These are phyloP conservation scores for Phylloporus rhodoxanthus DNA, from an alignment of 768 basidiomycete species.

Conservation along the genomic window DNA sequence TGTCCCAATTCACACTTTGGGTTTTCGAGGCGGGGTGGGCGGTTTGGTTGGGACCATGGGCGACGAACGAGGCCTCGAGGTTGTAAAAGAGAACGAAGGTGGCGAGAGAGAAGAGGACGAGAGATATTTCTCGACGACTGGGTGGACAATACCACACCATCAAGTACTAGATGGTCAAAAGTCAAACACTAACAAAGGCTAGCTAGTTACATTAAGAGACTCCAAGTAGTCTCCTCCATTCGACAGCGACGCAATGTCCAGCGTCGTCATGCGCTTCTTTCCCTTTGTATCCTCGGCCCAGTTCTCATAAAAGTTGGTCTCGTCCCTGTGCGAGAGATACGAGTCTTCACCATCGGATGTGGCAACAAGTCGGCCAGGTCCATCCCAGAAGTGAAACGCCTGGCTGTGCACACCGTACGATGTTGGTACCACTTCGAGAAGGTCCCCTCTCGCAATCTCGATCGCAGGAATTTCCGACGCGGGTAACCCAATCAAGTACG, in stretches of 20 bases:
- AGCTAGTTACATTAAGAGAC: neutral
- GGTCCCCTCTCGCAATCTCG: slow-evolving; percentile 91
- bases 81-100: slow-evolving; percentile 71
- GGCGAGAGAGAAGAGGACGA: slow-evolving; percentile 60
- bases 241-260: slow-evolving; percentile 28
- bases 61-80: slow-evolving; percentile 56
- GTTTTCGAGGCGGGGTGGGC: slow-evolving; percentile 16
- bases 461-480: slow-evolving; percentile 97
- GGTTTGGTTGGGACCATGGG: slow-evolving; percentile 42
- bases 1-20: slow-evolving; percentile 49
- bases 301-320: slow-evolving; percentile 83
- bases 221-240: slow-evolving; percentile 7
- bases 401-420: slow-evolving; percentile 87
- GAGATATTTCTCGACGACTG: slow-evolving; percentile 65
- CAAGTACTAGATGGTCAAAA: neutral
- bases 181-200: neutral
- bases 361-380: slow-evolving; percentile 58
- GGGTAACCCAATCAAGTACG: slow-evolving; percentile 89
- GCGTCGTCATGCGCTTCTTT: slow-evolving; percentile 39
- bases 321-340: slow-evolving; percentile 43
- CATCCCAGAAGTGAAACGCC: slow-evolving; percentile 91
- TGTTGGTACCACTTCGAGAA: slow-evolving; percentile 88
- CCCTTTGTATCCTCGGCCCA: slow-evolving; percentile 73
- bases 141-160: slow-evolving; percentile 66
- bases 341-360: slow-evolving; percentile 30